Evolutionary conservation across 2,329 filamentous ascomycete genomes (phyloP), one percentile per base, ranked within the genome.

Genomic region (Shiraia sp.): DNA sequence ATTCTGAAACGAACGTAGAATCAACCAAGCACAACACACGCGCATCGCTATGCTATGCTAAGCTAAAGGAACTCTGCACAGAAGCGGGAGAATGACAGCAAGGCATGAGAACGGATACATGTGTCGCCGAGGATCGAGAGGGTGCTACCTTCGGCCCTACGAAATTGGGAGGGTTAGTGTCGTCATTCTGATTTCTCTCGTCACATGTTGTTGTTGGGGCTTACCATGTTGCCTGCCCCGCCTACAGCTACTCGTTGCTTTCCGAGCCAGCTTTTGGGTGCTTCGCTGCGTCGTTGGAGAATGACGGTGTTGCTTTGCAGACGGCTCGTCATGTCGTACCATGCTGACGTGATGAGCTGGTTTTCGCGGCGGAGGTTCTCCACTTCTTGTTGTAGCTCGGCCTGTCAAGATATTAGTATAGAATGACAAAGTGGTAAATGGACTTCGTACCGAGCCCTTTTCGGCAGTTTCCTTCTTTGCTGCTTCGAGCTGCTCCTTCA

Each of bases 231-330:
- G 27, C 49, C 49, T 28, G 49, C 47, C 28, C 57, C 62, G 6
- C 63, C 63, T n/a, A 75, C 72, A 36, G 70, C 57, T n/a, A 55
- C 63, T 64, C 88, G 80, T 77, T 93, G 88, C 75, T 88, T 90
- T 61, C 88, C 88, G 57, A 95, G 72, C 87, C 88, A 95, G 71
- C 87, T 91, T 70, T 83, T 86, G 10, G 88, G 86, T 55, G 80
- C 80, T 57, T 92, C 87, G 55, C 82, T 82, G 55, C 87, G 79
- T 53, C 89, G 76, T 63, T 90, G 86, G 49, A 95, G 72, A 40
- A 88, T 82, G 29, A 92, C 85, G 49, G 88, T 87, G 66, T 91
- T 92, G 72, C 87, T 90, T 71, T 93, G 88, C 55, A 95, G 70
- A 36, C 89, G 79, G 63, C 79, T 85, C 17, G 85, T 84, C 59